Base-by-base conservation (phyloP, 1,139 yeast genomes). In the Zhuliangozyma blackwelliae region DNA sequence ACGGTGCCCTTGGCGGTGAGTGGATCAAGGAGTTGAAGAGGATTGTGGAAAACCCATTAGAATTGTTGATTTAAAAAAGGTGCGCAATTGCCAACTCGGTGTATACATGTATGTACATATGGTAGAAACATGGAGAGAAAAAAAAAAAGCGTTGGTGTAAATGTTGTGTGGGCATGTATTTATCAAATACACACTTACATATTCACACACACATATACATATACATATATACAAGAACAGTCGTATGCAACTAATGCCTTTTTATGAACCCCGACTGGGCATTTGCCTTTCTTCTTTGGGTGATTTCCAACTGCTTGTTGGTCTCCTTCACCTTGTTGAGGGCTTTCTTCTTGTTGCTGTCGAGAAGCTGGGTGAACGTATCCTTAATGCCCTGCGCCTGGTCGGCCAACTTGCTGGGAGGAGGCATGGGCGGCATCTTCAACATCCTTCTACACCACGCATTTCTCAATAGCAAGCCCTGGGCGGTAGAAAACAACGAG, bases 1-100 rank as follows among this genome's bases (percentile, higher is more conserved):
- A 92, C 60, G 99, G 99, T 57, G 97, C 97, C 40, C 82, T 85
- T 54, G 98, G 96, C 55, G 98, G 95, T 63, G 97, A 92, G 57
- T 94, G 79, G 78, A 87, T 92, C 75, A 87, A 79, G 68, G 96
- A 89, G 52, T 77, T 92, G 68, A 92, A 92, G 80, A 77, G 77
- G 57, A 82, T 88, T 52, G 66, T 92, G 51, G 99, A 92, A 75
- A 90, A 92, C 74, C 99, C 99, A 57, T 77, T 92, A 63, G 96
- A 90, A 69, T 71, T 92, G 68, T 70, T 94, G 67, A 73, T 94
- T 64, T 92, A 79, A 52, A 12, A 19, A 11, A 10, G 32, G 23
- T 7, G 23, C 7, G 10, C 23, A 7, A 22, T 22, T 7, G 10
- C n/a, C n/a, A n/a, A n/a, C 22, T 22, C 23, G 23, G 23, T 7